These are phyloP conservation scores for Aplosporella prunicola DNA, from an alignment of 2,329 filamentous ascomycete genomes.

Conservation along the genomic window DNA sequence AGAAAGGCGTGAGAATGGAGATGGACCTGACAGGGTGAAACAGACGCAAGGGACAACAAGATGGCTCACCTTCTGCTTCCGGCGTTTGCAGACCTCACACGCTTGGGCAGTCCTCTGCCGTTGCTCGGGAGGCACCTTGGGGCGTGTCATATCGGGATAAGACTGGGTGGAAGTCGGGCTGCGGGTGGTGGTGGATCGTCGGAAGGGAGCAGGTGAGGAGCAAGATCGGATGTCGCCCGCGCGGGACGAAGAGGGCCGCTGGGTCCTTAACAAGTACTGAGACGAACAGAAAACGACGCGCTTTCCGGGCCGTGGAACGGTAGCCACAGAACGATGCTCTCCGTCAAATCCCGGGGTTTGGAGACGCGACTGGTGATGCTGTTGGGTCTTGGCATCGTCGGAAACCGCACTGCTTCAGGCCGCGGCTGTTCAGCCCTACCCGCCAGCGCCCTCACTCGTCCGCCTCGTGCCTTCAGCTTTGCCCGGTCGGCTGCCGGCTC, in stretches of 20 bases:
- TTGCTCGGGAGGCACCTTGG: conserved; percentile 49
- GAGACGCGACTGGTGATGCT: no score
- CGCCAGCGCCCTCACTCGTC: conserved; percentile 5
- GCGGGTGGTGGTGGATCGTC: conserved; percentile 7
- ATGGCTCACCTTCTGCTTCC: conserved; percentile 54
- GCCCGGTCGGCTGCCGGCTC: no score
- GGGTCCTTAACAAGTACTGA: no score
- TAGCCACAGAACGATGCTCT: not conserved
- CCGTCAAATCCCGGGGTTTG: no score
- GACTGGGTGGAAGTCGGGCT: conserved; percentile 2
- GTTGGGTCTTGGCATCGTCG: no score
- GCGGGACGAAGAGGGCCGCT: no score
- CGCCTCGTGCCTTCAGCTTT: no score
- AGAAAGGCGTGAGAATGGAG: not conserved
- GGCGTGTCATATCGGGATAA: conserved; percentile 38
- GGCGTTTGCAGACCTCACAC: conserved; percentile 55
- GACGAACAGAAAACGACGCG: not conserved
- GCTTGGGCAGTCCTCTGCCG: conserved; percentile 54
- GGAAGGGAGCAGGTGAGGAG: conserved; percentile 4
- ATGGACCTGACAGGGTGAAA: not conserved
- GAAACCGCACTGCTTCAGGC: conserved; percentile 9
- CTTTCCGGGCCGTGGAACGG: not conserved
- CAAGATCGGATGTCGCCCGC: conserved; percentile 5
- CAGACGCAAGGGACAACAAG: no score
- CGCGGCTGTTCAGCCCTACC: conserved; percentile 6